Evolutionary conservation across 345 rosid species (phyloP).

Genomic region (Eutrema yunnanense): DNA sequence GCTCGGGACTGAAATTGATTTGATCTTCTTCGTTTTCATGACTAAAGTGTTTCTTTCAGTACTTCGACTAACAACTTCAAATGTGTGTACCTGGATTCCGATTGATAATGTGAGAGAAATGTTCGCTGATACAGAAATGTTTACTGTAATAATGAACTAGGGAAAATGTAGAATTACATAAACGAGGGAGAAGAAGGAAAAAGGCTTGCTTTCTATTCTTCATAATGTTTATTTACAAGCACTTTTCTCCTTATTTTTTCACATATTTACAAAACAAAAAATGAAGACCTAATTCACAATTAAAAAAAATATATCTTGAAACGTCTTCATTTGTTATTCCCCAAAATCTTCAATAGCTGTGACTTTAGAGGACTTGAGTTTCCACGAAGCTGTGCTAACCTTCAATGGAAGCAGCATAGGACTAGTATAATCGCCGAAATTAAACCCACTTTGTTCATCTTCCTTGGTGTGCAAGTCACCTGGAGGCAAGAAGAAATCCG

Average conservation of each 20-base stretch:
- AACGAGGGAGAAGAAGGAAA: constrained; percentile 12
- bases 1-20: neutral
- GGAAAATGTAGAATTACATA: neutral
- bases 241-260: constrained; percentile 21
- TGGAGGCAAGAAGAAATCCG: constrained; percentile 86
- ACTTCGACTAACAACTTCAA: no score
- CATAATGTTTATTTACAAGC: constrained; percentile 21
- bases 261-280: constrained; percentile 12
- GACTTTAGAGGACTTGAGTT: constrained; percentile 49
- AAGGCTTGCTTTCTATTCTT: constrained; percentile 27
- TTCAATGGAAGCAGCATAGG: constrained; percentile 39
- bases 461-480: constrained; percentile 60
- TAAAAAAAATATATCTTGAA: constrained; percentile 10
- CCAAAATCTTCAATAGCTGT: constrained; percentile 57
- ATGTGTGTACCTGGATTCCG: no score
- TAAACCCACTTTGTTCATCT: constrained; percentile 33
- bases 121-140: no score
- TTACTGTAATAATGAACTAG: neutral
- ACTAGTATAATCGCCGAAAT: constrained; percentile 16
- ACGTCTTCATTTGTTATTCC: constrained; percentile 28
- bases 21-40: neutral
- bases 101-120: neutral
- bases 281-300: constrained; percentile 32
- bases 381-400: constrained; percentile 37
- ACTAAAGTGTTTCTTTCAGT: no score